Evolutionary conservation across 176 grass and related monocot species (phyloP), one percentile per base, ranked within the genome.

Genomic region (Lolium perenne): DNA sequence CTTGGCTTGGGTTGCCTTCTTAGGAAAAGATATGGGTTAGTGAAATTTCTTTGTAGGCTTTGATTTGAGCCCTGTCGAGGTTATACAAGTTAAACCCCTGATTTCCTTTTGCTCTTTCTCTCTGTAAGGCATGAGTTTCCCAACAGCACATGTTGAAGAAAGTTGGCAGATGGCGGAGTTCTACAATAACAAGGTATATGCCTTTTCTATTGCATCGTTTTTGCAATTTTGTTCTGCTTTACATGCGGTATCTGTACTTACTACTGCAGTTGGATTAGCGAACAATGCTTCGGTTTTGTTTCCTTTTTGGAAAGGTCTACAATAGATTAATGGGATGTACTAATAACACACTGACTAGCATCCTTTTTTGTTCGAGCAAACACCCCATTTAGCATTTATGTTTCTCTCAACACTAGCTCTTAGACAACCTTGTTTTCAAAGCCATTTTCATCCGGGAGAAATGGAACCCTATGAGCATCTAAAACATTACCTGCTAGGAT

Each of bases 161-260:
- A 91, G 82, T 74, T 99, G 97, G 97, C 97, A 99, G 90, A 97
- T 94, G 90, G 94, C 97, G 80, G 97, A 99, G 85, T 99, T 99
- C 80, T 99, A 97, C 61, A 97, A 94, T 84, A 99, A 99, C 78
- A 99, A 99, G 97, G 97, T 99, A 96, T 94, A 93, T 51, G 8
- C 45, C 18, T 85, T 74, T 85, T 17, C 6, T 59, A 23, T 76
- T 38, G 21, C 8, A 59, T 78, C n/a, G n/a, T 53, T 76, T 62
- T 23, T 23, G 3, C n/a, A 63, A 4, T 78, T 29, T 13, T 82
- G 18, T 68, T 58, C 51, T 25, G 16, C 10, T 61, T 46, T 51
- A 76, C 62, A 21, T 71, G 15, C 11, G 35, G 13, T 13, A 81
- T 77, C 38, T 72, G 22, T 80, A 15, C 67, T 18, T 81, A 76